These are phyloP conservation scores for Bipolaris zeicola DNA, from an alignment of 2,329 filamentous ascomycete genomes.

Conservation along the genomic window DNA sequence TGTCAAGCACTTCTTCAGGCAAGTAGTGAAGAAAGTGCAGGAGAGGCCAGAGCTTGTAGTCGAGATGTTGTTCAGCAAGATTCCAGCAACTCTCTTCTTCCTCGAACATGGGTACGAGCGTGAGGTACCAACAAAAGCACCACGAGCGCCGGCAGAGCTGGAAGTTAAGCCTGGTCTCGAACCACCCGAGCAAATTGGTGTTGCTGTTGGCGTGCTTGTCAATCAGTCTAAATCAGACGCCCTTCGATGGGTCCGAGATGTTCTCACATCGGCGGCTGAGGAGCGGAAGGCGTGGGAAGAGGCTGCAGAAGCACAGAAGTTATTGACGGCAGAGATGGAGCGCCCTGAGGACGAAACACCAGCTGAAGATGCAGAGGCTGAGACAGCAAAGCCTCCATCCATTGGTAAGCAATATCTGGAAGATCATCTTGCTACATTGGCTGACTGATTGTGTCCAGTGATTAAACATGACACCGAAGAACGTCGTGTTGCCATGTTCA, in stretches of 20 bases:
- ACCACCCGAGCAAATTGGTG: conserved; percentile 70
- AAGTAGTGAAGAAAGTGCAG: conserved; percentile 81
- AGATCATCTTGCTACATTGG: conserved; percentile 15
- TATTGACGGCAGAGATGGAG: conserved; percentile 40
- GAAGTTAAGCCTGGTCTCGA: conserved; percentile 77
- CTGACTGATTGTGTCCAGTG: conserved; percentile 23
- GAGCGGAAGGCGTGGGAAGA: conserved; percentile 80
- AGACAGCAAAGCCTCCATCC: conserved; percentile 48
- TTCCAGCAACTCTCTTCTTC: conserved; percentile 79
- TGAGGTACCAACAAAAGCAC: conserved; percentile 69
- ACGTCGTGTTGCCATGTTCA: conserved; percentile 78
- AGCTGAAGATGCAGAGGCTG: conserved; percentile 45
- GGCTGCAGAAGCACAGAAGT: conserved; percentile 66
- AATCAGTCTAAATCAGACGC: conserved; percentile 78
- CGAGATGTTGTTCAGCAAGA: conserved; percentile 95
- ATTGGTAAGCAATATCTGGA: conserved; percentile 47
- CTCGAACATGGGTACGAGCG: conserved; percentile 90
- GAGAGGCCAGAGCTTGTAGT: conserved; percentile 84
- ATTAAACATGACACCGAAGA: conserved; percentile 66
- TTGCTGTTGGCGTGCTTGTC: conserved; percentile 78
- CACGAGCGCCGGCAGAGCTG: conserved; percentile 77
- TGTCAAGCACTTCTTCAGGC: conserved; percentile 79
- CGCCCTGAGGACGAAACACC: conserved; percentile 24
- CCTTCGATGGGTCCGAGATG: conserved; percentile 79
- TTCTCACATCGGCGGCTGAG: conserved; percentile 69